These are phyloP conservation scores for Mycena galericulata DNA, from an alignment of 768 basidiomycete genomes.

Conservation along the genomic window DNA sequence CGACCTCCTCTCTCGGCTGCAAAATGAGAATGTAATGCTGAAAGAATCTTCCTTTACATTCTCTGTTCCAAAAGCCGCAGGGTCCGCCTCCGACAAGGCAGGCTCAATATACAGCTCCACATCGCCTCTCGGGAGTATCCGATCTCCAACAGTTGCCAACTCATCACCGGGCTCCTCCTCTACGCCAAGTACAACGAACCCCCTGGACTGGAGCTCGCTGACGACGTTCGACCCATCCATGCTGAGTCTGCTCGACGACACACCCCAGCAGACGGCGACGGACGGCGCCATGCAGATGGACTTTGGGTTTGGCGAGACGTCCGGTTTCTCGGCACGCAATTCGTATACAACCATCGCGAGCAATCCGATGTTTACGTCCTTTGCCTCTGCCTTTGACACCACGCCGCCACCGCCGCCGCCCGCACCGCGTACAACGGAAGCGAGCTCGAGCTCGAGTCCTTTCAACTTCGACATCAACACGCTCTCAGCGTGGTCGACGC, in stretches of 20 bases:
- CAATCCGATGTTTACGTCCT: slow-evolving; percentile 90
- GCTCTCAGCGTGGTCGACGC: slow-evolving; percentile 58
- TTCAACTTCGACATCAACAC: slow-evolving; percentile 63
- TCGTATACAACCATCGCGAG: slow-evolving; percentile 85
- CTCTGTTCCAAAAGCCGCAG: slow-evolving; percentile 64
- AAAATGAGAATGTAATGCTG: slow-evolving; percentile 87
- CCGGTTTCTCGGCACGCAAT: slow-evolving; percentile 57
- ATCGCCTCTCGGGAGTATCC: slow-evolving; percentile 44
- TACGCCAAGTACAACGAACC: slow-evolving; percentile 52
- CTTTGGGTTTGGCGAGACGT: slow-evolving; percentile 63
- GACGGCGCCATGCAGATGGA: slow-evolving; percentile 73
- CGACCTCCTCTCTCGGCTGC: slow-evolving; percentile 85
- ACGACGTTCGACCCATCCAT: slow-evolving; percentile 78
- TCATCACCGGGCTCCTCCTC: slow-evolving; percentile 38
- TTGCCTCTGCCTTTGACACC: slow-evolving; percentile 68
- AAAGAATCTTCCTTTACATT: slow-evolving; percentile 90
- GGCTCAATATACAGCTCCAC: slow-evolving; percentile 43
- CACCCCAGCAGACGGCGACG: slow-evolving; percentile 63
- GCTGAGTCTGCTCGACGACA: slow-evolving; percentile 74
- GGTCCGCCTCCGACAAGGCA: slow-evolving; percentile 29
- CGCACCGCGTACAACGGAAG: slow-evolving; percentile 23
- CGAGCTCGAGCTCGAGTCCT: slow-evolving; percentile 40
- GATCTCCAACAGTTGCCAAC: slow-evolving; percentile 29
- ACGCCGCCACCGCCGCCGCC: slow-evolving; percentile 37
- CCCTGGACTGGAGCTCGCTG: slow-evolving; percentile 74